Evolutionary conservation across 495 filamentous ascomycete genomes (phyloP).

Genomic region (Penicillium diatomitis): DNA sequence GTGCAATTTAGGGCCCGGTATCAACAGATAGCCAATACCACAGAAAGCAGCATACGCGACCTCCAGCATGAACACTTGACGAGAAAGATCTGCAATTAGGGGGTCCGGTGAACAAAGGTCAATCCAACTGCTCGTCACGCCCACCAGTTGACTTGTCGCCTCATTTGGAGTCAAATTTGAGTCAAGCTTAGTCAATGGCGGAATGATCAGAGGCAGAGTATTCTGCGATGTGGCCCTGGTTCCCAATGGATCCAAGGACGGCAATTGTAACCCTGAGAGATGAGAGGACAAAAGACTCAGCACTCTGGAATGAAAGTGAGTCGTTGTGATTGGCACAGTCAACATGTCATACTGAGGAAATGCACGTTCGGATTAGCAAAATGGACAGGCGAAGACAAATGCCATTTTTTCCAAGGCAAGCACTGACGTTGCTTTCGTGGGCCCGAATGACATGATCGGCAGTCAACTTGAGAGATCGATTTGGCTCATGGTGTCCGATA

Average conservation of each 20-base stretch:
- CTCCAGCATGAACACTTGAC: constrained; percentile 82
- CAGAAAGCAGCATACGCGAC: constrained; percentile 92
- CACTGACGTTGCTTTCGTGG: constrained; percentile 46
- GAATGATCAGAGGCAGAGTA: constrained; percentile 46
- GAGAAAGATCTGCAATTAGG: constrained; percentile 68
- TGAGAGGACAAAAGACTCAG: constrained; percentile 51
- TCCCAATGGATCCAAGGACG: constrained; percentile 23
- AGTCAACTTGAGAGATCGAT: constrained; percentile 50
- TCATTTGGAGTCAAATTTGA: constrained; percentile 65
- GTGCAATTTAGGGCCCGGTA: constrained; percentile 61
- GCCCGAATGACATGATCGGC: constrained; percentile 56
- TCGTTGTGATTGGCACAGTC: constrained; percentile 79
- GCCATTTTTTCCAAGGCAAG: neutral
- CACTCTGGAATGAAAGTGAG: constrained; percentile 71
- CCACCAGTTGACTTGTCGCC: constrained; percentile 60
- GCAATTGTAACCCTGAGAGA: constrained; percentile 31
- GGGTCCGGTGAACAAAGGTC: constrained; percentile 80
- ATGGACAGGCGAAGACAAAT: neutral
- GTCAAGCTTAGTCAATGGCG: constrained; percentile 63
- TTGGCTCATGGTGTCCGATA: constrained; percentile 76
- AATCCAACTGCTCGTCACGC: constrained; percentile 77
- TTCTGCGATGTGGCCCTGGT: constrained; percentile 30
- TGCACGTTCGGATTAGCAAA: constrained; percentile 2
- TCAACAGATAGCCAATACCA: constrained; percentile 71
- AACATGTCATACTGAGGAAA: constrained; percentile 77